A percentile compares a stretch with the other conserved stretches of the same genome.
Evolutionary conservation across 257 asterid genomes (phyloP).

Genomic region (Agastache rugosa): DNA sequence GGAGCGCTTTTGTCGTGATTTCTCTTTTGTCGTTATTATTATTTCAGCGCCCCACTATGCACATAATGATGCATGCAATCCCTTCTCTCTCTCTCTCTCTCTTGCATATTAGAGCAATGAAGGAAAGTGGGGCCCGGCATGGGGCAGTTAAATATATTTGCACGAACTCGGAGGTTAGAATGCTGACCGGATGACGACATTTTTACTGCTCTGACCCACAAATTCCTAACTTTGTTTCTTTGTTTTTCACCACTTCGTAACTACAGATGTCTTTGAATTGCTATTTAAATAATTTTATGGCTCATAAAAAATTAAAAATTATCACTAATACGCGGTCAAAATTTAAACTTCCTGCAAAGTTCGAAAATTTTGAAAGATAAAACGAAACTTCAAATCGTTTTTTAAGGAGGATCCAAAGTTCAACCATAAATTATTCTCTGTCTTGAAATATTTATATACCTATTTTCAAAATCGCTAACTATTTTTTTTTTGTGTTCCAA

Average conservation of each 20-base stretch:
- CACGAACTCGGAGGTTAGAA: constrained; percentile 42
- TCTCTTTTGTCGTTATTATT: constrained; percentile 27
- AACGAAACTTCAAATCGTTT: no score
- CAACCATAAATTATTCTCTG: no score
- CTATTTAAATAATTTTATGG: no score
- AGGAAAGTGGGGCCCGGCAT: background rate
- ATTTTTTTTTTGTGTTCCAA: no score
- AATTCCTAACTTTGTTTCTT: background rate
- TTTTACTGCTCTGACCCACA: constrained; percentile 12
- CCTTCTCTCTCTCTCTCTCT: constrained; percentile 1
- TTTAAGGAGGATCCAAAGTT: no score
- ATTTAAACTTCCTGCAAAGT: no score
- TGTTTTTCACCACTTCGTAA: background rate
- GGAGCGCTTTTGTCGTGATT: constrained; percentile 4
- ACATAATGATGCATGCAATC: constrained; percentile 16
- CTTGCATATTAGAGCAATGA: background rate
- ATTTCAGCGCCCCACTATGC: background rate
- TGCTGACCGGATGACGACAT: constrained; percentile 31
- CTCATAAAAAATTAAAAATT: no score
- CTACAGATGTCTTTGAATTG: no score
- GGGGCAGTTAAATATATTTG: constrained; percentile 33
- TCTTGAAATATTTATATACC: no score
- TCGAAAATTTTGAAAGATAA: no score
- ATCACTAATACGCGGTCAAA: no score
- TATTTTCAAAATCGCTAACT: no score